Evolutionary conservation across 1,284 basidiomycete species (phyloP), one percentile per base, ranked within the genome.

Genomic region (Ceratobasidium sp.): DNA sequence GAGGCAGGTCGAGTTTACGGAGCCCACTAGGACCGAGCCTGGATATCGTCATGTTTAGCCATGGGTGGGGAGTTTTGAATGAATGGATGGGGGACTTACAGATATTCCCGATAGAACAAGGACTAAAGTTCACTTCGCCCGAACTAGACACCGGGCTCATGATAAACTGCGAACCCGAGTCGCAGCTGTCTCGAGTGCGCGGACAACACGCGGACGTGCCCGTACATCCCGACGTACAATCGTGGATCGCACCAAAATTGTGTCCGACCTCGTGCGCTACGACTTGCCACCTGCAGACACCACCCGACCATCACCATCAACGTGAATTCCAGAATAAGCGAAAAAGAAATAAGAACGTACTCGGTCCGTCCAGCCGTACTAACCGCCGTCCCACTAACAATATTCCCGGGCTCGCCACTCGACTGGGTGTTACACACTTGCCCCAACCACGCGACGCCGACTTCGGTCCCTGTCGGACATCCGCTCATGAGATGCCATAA

Each of bases 401-500:
- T 83, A 17, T 67, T 49, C 2, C 67, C 66, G 3, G 47, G 42
- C 13, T 39, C n/a, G n/a, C 76, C 78, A 17, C 35, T 76, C 13
- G 77, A 23, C 56, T 73, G 47, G 49, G 71, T 77, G 23, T 67
- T 77, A 53, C 77, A 78, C 20, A 95, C 82, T 35, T 93, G 94
- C 23, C 89, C 92, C 1, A 96, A 88, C 95, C 95, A 97, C 3
- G 95, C 95, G 74, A 97, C 94, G 45, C 69, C 68, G 83, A 84
- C 65, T 77, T 83, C 83, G 78, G 90, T 89, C 51, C 93, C 93
- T 5, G 92, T 92, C 17, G 92, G 90, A 83, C 95, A 95, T 23
- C 92, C 92, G 79, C 92, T 95, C 91, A 97, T 92, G 15, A 98
- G 86, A 85, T 97, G 95, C 94, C 95, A 97, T 33, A 98, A 86